Conservation (phyloP, 2,329 filamentous ascomycete species). For the Monosporascus sp. region DNA sequence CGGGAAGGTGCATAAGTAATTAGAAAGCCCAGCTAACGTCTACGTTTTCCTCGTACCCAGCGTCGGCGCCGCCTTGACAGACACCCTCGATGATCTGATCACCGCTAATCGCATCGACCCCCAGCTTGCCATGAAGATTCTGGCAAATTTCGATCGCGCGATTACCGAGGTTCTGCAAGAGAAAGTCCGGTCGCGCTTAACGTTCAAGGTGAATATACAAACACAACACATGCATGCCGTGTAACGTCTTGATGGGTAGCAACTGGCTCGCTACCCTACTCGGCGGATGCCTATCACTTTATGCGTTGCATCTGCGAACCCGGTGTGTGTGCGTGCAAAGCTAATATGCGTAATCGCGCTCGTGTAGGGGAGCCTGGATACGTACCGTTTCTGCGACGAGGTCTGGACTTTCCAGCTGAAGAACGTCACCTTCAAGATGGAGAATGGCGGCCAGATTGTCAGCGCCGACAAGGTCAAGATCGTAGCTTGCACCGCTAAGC, state of each 20-base stretch:
- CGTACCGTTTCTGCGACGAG: slow-evolving; percentile 98
- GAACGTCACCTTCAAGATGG: slow-evolving; percentile 98
- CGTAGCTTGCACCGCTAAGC: slow-evolving; percentile 92
- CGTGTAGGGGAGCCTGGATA: slow-evolving; percentile 84
- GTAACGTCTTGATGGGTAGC: too few species aligned
- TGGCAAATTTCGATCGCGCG: slow-evolving; percentile 89
- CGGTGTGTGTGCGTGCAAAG: neutral
- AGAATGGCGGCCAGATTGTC: slow-evolving; percentile 67
- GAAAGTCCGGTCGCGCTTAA: slow-evolving; percentile 83
- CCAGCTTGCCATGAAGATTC: slow-evolving; percentile 96
- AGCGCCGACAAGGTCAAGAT: slow-evolving; percentile 95
- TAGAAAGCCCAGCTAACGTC: neutral
- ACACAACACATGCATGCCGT: neutral
- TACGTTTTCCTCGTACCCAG: slow-evolving; percentile 42
- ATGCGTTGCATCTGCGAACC: too few species aligned
- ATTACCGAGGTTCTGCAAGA: slow-evolving; percentile 89
- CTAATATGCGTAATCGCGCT: neutral
- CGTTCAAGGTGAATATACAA: slow-evolving; percentile 75
- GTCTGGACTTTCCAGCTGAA: slow-evolving; percentile 99
- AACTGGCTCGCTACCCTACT: too few species aligned
- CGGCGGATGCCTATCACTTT: too few species aligned
- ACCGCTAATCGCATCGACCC: slow-evolving; percentile 93
- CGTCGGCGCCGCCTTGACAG: slow-evolving; percentile 87
- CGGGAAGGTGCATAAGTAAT: slow-evolving; percentile 11
- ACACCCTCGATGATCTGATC: slow-evolving; percentile 95